Conservation (phyloP, 805 yeast species). For the Monosporozyma servazzii region DNA sequence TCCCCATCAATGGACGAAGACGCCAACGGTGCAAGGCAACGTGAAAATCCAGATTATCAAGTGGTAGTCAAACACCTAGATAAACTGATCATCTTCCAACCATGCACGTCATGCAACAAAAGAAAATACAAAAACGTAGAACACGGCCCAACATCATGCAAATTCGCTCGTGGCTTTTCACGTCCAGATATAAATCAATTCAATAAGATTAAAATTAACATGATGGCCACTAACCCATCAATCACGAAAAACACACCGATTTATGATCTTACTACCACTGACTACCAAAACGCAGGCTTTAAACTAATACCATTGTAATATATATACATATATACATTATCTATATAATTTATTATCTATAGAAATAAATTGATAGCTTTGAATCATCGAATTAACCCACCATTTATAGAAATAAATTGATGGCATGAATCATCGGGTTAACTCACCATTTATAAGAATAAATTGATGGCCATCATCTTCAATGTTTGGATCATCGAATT, state of each 20-base stretch:
- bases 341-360: too few species aligned
- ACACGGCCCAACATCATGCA: conserved; percentile 28
- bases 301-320: conserved; percentile 2
- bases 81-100: conserved; percentile 39
- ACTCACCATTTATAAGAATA: too few species aligned
- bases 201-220: conserved; percentile 9
- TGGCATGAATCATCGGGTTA: too few species aligned
- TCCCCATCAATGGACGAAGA: background rate
- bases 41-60: background rate
- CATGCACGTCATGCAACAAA: conserved; percentile 45
- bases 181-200: conserved; percentile 22
- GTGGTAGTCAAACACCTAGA: conserved; percentile 25
- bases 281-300: conserved; percentile 17
- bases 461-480: too few species aligned
- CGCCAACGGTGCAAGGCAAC: background rate
- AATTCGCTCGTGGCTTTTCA: conserved; percentile 50
- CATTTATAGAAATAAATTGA: background rate
- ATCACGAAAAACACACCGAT: conserved; percentile 10
- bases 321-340: too few species aligned
- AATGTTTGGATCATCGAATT: too few species aligned
- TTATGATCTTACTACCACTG: conserved; percentile 12
- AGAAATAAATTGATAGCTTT: background rate
- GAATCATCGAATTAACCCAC: too few species aligned
- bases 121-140: conserved; percentile 4
- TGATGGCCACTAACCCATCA: background rate